Evolutionary conservation across 139 green algal species (phyloP), one percentile per base, ranked within the genome.

Genomic region (Coelastrella sp.): DNA sequence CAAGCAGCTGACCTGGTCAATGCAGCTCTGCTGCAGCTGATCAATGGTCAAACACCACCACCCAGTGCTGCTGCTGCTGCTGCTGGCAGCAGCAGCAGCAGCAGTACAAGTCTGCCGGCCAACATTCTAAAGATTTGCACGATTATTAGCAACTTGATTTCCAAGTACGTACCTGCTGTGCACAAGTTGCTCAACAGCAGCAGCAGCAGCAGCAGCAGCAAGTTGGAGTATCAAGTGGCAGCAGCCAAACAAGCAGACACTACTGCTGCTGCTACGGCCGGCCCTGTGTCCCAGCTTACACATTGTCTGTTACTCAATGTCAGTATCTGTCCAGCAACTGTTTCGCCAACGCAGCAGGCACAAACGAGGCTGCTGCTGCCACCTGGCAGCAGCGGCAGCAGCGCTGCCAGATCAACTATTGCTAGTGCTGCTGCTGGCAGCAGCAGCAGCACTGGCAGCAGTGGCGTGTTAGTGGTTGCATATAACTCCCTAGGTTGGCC

Each of bases 401-500:
- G 60, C 81, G 80, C 47, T 8, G 17, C 7, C 20, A 78, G 20
- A 20, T 32, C 14, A n/a, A 16, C 74, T 17, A 58, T 19, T 17
- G 8, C 60, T 14, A 77, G 5, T 58, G 80, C 80, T 75, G 80
- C 60, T 32, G 60, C 20, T 80, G 54, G n/a, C 76, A 66, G 22
- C 76, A 47, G 23, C 61, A 61, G 64, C 81, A 61, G 23, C 61
- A 74, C 7, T 32, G 32, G 81, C 81, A 87, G 23, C 81, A 78
- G 81, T 64, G 64, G 87, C 2, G 77, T 98, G 57, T 71, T 94
- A 54, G 94, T 98, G 2, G 92, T 94, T 19, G 82, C 94, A 8
- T 99, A 98, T 94, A 99, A 99, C 87, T 89, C 95, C 2, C 88
- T 98, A 65, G 95, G 86, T 7, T 98, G 94, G 96, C 54, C 78